Conservation (phyloP, 73 alveolate species). For the Durusdinium trenchii region DNA sequence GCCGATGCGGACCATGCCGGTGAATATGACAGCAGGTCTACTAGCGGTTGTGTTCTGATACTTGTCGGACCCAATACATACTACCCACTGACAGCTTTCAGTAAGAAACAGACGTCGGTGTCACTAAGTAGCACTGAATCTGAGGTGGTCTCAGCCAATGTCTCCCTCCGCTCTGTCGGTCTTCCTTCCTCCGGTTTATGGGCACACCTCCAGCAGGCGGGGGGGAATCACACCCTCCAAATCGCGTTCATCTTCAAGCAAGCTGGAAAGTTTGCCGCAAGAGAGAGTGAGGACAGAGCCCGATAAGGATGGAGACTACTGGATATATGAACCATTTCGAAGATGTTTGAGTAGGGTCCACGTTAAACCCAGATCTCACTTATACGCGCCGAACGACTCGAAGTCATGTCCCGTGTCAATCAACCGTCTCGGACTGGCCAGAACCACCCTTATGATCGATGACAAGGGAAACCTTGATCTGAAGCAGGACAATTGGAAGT, state of each 20-base stretch:
- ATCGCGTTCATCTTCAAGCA: no score
- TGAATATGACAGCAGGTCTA: background rate
- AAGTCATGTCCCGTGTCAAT: background rate
- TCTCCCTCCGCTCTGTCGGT: background rate
- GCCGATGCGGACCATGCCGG: slow-evolving; percentile 42
- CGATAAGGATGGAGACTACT: background rate
- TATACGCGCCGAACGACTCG: background rate
- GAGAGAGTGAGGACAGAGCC: background rate
- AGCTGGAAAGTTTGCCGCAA: background rate
- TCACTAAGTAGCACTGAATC: background rate
- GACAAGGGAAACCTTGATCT: background rate
- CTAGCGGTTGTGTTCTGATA: background rate
- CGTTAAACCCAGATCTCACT: background rate
- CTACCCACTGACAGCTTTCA: slow-evolving; percentile 13
- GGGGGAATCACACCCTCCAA: no score
- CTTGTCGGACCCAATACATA: slow-evolving; percentile 35
- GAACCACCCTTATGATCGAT: background rate
- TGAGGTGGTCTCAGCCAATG: slow-evolving; percentile 21
- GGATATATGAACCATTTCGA: background rate
- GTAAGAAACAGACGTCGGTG: slow-evolving; percentile 9
- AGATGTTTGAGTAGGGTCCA: background rate
- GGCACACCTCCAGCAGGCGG: background rate
- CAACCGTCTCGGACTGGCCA: background rate
- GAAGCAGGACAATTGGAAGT: background rate
- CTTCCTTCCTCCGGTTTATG: no score